Base-by-base conservation (phyloP, 1,139 yeast genomes). In the Scheffersomyces segobiensis region DNA sequence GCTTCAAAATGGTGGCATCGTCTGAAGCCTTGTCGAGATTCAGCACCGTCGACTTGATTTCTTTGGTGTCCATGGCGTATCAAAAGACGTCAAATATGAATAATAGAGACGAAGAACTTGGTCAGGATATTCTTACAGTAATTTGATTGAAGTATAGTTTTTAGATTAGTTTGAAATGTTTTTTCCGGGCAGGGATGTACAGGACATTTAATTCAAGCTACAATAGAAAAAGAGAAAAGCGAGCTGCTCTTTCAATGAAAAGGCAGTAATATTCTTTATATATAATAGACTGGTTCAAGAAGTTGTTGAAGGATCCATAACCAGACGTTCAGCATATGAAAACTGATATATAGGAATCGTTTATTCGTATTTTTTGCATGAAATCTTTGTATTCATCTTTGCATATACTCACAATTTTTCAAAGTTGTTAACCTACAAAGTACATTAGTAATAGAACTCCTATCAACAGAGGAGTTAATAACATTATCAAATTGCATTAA, bases 1-100 rank as follows among this genome's bases (percentile, higher is more conserved):
- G 84, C 68, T 87, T 89, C 59, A 90, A 70, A 50, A 91, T 85
- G 12, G 89, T 83, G 52, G 83, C 85, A 53, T 88, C 88, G 63
- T 88, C 91, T 49, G 82, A 77, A 18, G 96, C 83, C 75, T 89
- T 88, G 65, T 92, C 97, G 68, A 93, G 83, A 65, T 84, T 85
- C 57, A 85, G 78, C 63, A 91, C 89, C 54, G 89, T 85, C 14
- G 88, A 82, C 66, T 84, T 84, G 64, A 91, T 91, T 70, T 91
- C 97, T 67, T 83, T 86, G 46, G 87, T 80, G 62, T 91, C 93
- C 95, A 89, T 88, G 49, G 18, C 19, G 53, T n/a, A 26, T 2
- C n/a, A 14, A 4, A 10, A 22, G 22, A 20, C 39, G 46, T 39
- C 49, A 24, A 46, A 14, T 49, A 32, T 21, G 50, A 19, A n/a